These are phyloP conservation scores for Yamadazyma paraphyllophila DNA, from an alignment of 805 yeast genomes.

Conservation along the genomic window DNA sequence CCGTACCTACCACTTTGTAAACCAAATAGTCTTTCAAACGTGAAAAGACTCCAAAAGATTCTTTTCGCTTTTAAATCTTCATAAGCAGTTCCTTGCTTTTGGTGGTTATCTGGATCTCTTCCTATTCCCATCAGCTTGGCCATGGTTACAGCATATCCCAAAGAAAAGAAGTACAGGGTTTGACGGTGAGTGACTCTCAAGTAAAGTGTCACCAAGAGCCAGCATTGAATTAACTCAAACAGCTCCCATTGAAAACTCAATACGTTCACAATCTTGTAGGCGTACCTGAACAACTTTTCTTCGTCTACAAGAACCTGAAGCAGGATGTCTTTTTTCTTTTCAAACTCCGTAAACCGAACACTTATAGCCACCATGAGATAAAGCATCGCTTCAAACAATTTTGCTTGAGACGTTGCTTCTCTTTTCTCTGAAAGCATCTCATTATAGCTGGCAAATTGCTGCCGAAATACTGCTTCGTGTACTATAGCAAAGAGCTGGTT, in stretches of 20 bases:
- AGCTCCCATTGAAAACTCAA: constrained; percentile 43
- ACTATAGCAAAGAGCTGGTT: constrained; percentile 54
- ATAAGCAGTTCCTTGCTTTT: constrained; percentile 23
- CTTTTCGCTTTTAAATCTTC: constrained; percentile 49
- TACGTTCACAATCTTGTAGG: constrained; percentile 28
- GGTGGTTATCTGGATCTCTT: constrained; percentile 17
- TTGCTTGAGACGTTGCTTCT: constrained; percentile 23
- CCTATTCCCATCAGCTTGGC: constrained; percentile 38
- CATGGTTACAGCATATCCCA: constrained; percentile 37
- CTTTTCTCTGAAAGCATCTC: constrained; percentile 11
- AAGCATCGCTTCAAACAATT: constrained; percentile 52
- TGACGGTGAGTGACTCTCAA: constrained; percentile 39
- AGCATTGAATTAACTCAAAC: constrained; percentile 41
- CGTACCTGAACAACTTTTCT: constrained; percentile 33
- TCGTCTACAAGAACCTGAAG: constrained; percentile 27
- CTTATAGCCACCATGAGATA: constrained; percentile 49
- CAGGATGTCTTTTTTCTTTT: constrained; percentile 26
- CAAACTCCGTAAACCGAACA: constrained; percentile 49
- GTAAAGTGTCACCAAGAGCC: constrained; percentile 38
- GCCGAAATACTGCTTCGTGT: constrained; percentile 53
- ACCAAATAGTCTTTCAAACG: constrained; percentile 52
- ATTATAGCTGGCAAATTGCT: constrained; percentile 40
- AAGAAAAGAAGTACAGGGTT: constrained; percentile 30
- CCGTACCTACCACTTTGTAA: constrained; percentile 51
- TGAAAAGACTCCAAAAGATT: constrained; percentile 54